Evolutionary conservation across 2,329 filamentous ascomycete genomes (phyloP).

Genomic region (Nemania sp.): DNA sequence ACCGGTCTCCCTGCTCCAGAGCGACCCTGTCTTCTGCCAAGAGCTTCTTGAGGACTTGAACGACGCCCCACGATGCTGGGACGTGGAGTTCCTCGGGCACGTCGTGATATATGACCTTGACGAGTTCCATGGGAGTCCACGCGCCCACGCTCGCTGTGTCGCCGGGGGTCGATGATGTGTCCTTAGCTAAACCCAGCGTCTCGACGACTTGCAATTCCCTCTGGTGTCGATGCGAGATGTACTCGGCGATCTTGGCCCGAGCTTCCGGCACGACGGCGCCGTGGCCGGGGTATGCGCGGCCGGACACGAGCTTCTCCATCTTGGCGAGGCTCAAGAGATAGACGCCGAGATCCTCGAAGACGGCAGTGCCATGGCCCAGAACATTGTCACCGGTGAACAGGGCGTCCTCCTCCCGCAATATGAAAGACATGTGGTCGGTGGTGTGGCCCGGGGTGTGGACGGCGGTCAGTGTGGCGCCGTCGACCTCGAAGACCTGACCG

Average conservation of each 20-base stretch:
- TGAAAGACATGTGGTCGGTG: conserved; percentile 77
- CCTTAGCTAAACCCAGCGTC: conserved; percentile 56
- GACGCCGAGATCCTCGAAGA: conserved; percentile 74
- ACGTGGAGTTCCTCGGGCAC: conserved; percentile 75
- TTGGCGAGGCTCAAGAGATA: conserved; percentile 72
- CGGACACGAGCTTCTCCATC: conserved; percentile 69
- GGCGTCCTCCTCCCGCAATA: conserved; percentile 77
- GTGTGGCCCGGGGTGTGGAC: conserved; percentile 69
- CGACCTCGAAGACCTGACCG: conserved; percentile 56
- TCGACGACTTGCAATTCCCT: conserved; percentile 78
- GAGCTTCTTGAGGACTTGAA: conserved; percentile 81
- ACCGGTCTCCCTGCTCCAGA: conserved; percentile 45
- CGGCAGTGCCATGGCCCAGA: conserved; percentile 82
- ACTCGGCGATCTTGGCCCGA: conserved; percentile 73
- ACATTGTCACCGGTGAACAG: conserved; percentile 92
- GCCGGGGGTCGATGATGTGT: conserved; percentile 28
- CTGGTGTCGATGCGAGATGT: conserved; percentile 78
- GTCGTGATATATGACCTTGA: conserved; percentile 84
- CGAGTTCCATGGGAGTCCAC: conserved; percentile 79
- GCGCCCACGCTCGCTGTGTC: conserved; percentile 36
- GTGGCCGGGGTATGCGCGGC: conserved; percentile 84
- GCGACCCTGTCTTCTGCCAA: conserved; percentile 70
- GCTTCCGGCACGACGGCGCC: conserved; percentile 78
- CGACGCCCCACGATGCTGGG: conserved; percentile 75
- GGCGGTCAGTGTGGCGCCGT: conserved; percentile 46